phyloP scores from a whole-genome alignment of 1,139 yeast genomes.

The Debaryomyces coudertii region DNA sequence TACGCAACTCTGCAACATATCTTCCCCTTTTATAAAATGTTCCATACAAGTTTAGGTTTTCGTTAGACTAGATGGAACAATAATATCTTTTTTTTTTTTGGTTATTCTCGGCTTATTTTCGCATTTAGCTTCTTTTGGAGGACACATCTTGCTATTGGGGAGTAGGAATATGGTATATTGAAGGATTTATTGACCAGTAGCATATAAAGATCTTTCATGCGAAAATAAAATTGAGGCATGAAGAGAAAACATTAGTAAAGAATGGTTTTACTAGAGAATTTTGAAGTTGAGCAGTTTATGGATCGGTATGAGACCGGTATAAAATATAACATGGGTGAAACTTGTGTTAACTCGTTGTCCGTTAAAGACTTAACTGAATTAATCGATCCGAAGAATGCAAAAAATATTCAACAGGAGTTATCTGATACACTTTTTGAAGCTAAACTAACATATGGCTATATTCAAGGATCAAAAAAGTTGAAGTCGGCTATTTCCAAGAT shows the following conservation, averaged over 20 bases:
- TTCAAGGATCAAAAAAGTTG: slow-evolving; percentile 48
- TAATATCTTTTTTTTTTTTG: no score
- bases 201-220: no score
- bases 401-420: slow-evolving; percentile 3
- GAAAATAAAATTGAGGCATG: not conserved
- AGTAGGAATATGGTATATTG: no score
- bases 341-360: slow-evolving; percentile 53
- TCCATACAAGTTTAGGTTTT: no score
- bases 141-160: no score
- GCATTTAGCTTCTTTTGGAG: no score
- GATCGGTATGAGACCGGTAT: slow-evolving; percentile 50
- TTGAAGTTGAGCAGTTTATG: slow-evolving; percentile 63
- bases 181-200: no score
- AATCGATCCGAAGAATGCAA: slow-evolving; percentile 21
- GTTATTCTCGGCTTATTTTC: no score
- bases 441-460: slow-evolving; percentile 51
- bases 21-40: no score
- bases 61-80: no score
- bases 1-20: no score
- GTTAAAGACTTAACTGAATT: slow-evolving; percentile 40
- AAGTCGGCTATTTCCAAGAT: slow-evolving; percentile 38
- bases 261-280: slow-evolving; percentile 46
- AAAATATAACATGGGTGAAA: slow-evolving; percentile 53
- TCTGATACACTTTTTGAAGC: slow-evolving; percentile 9
- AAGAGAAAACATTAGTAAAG: not conserved